These are phyloP conservation scores for Epichloe elymi DNA, from an alignment of 2,329 filamentous ascomycete species.

Conservation along the genomic window DNA sequence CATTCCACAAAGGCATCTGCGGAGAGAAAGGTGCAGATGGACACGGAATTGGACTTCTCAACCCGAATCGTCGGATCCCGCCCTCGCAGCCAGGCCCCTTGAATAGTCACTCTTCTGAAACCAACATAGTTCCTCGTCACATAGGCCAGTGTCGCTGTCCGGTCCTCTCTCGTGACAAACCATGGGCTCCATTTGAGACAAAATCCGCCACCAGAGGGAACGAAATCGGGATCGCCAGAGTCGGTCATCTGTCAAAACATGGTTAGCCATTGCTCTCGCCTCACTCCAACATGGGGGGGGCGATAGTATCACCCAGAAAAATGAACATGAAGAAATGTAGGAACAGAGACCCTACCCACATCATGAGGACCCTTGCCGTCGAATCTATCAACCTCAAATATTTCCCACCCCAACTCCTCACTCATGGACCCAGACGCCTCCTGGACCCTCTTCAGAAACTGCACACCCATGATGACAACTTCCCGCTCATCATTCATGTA, in stretches of 20 bases:
- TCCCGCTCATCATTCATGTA: slow-evolving; percentile 38
- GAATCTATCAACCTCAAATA: slow-evolving; percentile 38
- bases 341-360: slow-evolving; percentile 3
- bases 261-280: background rate
- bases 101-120: slow-evolving; percentile 36
- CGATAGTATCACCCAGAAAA: background rate
- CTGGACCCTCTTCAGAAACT: slow-evolving; percentile 18
- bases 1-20: slow-evolving; percentile 42
- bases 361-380: slow-evolving; percentile 31
- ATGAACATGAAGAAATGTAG: background rate
- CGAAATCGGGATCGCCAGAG: slow-evolving; percentile 33
- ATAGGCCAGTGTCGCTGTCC: slow-evolving; percentile 35
- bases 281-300: no score
- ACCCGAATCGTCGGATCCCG: slow-evolving; percentile 25
- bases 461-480: slow-evolving; percentile 37
- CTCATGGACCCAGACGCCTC: slow-evolving; percentile 8
- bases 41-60: slow-evolving; percentile 27
- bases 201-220: slow-evolving; percentile 34
- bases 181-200: slow-evolving; percentile 43
- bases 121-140: slow-evolving; percentile 39
- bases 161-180: slow-evolving; percentile 21
- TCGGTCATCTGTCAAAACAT: slow-evolving; percentile 14
- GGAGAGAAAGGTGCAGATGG: slow-evolving; percentile 36
- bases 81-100: slow-evolving; percentile 20
- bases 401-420: slow-evolving; percentile 30